Evolutionary conservation across 306 rosid genomes (phyloP), one percentile per base, ranked within the genome.

Genomic region (Cucurbita pepo): DNA sequence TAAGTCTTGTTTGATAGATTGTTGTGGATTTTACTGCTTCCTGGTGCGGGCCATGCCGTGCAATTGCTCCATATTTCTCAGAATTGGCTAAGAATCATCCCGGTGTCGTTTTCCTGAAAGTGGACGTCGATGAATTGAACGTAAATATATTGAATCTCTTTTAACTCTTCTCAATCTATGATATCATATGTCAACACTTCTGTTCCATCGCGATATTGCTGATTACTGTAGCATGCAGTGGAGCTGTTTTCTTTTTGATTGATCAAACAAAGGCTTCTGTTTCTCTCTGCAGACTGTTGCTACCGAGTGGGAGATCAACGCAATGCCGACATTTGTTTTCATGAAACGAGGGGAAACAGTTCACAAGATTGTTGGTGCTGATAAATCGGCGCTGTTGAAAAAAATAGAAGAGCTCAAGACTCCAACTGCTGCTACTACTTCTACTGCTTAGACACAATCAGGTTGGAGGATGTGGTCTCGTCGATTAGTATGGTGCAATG

Each of bases 11-110:
- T 66, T 66, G 56, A 47, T 67, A 82, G 83, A 74, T 91, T 41
- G 96, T 95, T 45, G 88, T 95, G 73, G 91, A 95, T 79, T 95
- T 95, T 76, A 91, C 99, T 53, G 97, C 99, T 67, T 87, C 99
- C 13, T 95, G 99, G 96, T 95, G 99, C 64, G 96, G 95, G 76
- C 99, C 97, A 54, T 91, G 99, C 83, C 96, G 95, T 22, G 67
- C 80, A 82, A 88, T 91, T 70, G 76, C 96, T 47, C 99, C 99
- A 37, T 80, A 83, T 85, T 83, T 91, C 71, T 76, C 83, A 25
- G 96, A 89, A 56, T 74, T 91, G 72, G 99, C 99, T 62, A 87
- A 78, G 95, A 41, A 63, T 41, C 16, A 69, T 52, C 61, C 88
- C 6, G 0, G 65, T 13, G 88, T 76, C 71, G 12, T 64, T 64